phyloP scores from a whole-genome alignment of 1,284 basidiomycete species.

The Ustilago loliicola region DNA sequence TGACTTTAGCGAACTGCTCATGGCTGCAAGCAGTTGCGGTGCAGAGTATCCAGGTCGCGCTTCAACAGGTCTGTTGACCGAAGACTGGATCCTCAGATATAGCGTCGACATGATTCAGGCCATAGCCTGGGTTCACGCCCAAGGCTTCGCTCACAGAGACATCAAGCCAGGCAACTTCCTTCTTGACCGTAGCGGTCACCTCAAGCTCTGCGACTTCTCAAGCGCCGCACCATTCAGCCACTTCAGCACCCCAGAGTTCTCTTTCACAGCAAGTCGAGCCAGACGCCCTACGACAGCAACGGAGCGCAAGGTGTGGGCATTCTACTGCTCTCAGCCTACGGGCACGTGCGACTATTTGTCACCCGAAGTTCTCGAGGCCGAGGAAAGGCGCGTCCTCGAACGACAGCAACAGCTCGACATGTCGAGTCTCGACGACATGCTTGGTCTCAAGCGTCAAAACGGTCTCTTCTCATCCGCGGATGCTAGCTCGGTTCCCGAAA shows the following conservation, averaged over 20 bases:
- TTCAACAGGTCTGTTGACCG: slow-evolving; percentile 56
- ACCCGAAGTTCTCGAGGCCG: slow-evolving; percentile 66
- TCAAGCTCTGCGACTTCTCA: slow-evolving; percentile 69
- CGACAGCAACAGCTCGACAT: slow-evolving; percentile 33
- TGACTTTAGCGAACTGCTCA: slow-evolving; percentile 66
- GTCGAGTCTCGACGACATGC: slow-evolving; percentile 36
- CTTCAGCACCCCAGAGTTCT: slow-evolving; percentile 23
- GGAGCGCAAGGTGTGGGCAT: slow-evolving; percentile 57
- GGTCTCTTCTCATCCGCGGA: background rate
- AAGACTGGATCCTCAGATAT: slow-evolving; percentile 61
- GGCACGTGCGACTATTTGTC: slow-evolving; percentile 70
- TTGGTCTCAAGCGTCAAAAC: slow-evolving; percentile 20
- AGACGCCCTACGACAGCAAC: slow-evolving; percentile 4
- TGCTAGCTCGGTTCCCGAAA: slow-evolving; percentile 7
- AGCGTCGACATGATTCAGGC: slow-evolving; percentile 67
- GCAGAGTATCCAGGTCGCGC: slow-evolving; percentile 57
- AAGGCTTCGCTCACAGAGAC: slow-evolving; percentile 67
- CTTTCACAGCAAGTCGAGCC: background rate
- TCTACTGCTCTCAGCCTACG: slow-evolving; percentile 63
- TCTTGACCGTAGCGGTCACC: slow-evolving; percentile 62
- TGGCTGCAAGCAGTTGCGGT: slow-evolving; percentile 56
- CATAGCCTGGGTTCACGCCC: slow-evolving; percentile 64
- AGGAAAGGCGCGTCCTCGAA: slow-evolving; percentile 57
- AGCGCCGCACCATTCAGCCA: slow-evolving; percentile 66
- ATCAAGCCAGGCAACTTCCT: slow-evolving; percentile 69